Evolutionary conservation across 768 basidiomycete genomes (phyloP).

Genomic region (Mycena leptocephala): DNA sequence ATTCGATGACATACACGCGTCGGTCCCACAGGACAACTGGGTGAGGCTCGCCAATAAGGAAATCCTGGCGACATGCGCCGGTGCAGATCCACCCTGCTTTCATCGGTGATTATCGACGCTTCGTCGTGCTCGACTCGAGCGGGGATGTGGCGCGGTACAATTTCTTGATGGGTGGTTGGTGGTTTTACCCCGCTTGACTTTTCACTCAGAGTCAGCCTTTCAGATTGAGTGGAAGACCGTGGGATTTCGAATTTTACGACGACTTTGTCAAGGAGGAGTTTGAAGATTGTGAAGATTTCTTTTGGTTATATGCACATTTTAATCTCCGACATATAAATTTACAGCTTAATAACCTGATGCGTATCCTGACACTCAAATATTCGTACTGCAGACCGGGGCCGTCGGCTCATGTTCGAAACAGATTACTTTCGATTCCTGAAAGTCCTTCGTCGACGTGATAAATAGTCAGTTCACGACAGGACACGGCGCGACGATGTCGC

Average conservation of each 20-base stretch:
- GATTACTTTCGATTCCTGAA: too few species aligned
- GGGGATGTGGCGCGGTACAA: background rate
- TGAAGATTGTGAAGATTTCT: too few species aligned
- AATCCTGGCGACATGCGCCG: slow-evolving; percentile 16
- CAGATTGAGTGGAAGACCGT: slow-evolving; percentile 2
- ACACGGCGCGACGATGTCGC: too few species aligned
- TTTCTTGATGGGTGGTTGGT: background rate
- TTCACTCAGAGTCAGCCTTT: background rate
- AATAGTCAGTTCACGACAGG: too few species aligned
- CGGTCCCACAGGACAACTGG: background rate
- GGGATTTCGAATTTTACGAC: background rate
- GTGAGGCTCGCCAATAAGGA: background rate
- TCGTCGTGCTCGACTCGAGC: slow-evolving; percentile 6
- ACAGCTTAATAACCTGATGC: too few species aligned
- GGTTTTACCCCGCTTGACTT: background rate
- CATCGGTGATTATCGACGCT: slow-evolving; percentile 1
- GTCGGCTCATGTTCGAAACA: too few species aligned
- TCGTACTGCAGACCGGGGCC: too few species aligned
- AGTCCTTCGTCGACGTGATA: too few species aligned
- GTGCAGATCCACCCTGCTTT: slow-evolving; percentile 20
- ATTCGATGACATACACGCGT: background rate
- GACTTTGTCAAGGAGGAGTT: background rate
- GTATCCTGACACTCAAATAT: too few species aligned
- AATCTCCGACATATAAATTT: too few species aligned
- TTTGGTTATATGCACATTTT: too few species aligned